A percentile compares a stretch with the other conserved stretches of the same genome.
phyloP scores from a whole-genome alignment of 2,329 filamentous ascomycete genomes.

The Beauveria rudraprayagi region DNA sequence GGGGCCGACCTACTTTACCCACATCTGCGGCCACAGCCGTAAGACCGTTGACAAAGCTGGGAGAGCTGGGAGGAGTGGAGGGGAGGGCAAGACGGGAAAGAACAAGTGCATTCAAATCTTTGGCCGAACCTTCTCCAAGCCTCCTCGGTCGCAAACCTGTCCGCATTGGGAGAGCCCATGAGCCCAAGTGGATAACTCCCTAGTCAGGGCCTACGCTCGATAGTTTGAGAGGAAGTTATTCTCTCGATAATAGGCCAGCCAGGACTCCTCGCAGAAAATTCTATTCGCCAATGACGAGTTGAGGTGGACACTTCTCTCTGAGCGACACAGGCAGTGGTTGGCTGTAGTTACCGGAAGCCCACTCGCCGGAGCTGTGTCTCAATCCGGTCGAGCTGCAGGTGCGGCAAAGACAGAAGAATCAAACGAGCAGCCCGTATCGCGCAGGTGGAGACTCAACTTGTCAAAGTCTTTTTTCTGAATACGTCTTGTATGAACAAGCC shows the following conservation, averaged over 20 bases:
- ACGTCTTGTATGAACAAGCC: background rate
- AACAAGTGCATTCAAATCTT: background rate
- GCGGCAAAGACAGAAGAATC: constrained; percentile 4
- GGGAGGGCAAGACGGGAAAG: background rate
- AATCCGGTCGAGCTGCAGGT: background rate
- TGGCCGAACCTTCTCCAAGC: background rate
- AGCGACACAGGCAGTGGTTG: background rate
- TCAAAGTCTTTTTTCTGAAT: background rate
- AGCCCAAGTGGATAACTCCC: background rate
- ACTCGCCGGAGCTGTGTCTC: constrained; percentile 2
- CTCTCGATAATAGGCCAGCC: no score
- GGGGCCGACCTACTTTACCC: background rate
- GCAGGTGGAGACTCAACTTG: background rate
- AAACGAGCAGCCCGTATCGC: constrained; percentile 1
- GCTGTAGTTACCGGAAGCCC: background rate
- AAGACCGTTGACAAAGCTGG: background rate
- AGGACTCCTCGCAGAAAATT: background rate
- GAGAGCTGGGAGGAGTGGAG: no score
- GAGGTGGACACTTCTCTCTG: background rate
- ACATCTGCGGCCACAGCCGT: background rate
- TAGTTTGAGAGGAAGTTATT: background rate
- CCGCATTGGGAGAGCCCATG: background rate
- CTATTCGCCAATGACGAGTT: background rate
- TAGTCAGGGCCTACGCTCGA: background rate
- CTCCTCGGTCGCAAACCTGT: background rate